Evolutionary conservation across 768 basidiomycete genomes (phyloP).

Genomic region (Leucocoprinus leucothites): DNA sequence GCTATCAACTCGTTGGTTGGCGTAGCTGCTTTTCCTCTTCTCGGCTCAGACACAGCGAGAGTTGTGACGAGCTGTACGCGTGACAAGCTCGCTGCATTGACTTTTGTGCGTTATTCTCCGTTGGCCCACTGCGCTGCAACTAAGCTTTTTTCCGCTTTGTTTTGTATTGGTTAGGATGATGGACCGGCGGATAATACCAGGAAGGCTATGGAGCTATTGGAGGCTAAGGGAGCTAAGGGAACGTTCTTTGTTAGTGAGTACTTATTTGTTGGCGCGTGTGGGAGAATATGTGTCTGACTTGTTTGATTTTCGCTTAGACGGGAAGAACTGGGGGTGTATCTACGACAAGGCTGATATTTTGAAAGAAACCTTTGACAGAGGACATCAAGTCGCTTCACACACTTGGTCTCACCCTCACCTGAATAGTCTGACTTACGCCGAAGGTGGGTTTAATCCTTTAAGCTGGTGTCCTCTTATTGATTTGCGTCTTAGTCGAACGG

Average conservation of each 20-base stretch:
- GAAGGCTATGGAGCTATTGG: constrained; percentile 27
- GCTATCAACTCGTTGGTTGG: background rate
- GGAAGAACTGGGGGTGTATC: constrained; percentile 37
- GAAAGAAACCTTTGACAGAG: constrained; percentile 35
- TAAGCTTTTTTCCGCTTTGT: background rate
- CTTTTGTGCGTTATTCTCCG: constrained; percentile 1
- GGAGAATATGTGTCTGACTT: background rate
- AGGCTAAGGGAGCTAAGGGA: constrained; percentile 27
- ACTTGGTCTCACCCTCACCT: constrained; percentile 44
- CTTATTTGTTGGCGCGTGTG: background rate
- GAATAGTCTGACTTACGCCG: constrained; percentile 26
- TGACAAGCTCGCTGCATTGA: background rate
- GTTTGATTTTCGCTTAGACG: constrained; percentile 21
- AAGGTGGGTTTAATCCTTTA: constrained; percentile 19
- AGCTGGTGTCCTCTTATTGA: background rate
- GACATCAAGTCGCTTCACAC: constrained; percentile 46
- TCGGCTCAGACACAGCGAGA: background rate
- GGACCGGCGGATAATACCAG: constrained; percentile 23
- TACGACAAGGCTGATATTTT: constrained; percentile 28
- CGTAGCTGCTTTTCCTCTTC: background rate
- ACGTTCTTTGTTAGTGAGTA: constrained; percentile 41
- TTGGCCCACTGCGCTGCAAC: background rate
- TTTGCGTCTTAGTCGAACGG: constrained; percentile 21
- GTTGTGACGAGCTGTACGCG: constrained; percentile 1
- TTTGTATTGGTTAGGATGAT: constrained; percentile 14